Percentiles rank a stretch among this genome's conserved stretches.
Conservation (phyloP, 257 asterid genomes). For the Penstemon eatonii region DNA sequence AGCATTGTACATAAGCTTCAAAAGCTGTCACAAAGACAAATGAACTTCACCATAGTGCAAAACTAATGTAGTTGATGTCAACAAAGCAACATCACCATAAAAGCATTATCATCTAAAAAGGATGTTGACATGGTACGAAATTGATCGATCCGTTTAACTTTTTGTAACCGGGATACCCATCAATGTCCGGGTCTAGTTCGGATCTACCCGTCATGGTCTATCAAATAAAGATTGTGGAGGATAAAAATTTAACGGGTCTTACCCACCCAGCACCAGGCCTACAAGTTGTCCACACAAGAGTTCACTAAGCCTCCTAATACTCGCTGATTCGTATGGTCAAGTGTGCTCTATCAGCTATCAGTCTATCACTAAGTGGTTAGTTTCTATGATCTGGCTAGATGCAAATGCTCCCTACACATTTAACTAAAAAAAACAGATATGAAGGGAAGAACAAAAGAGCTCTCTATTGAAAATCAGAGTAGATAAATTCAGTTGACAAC, state of each 20-base stretch:
- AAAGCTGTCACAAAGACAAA: conserved; percentile 46
- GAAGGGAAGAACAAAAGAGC: conserved; percentile 1
- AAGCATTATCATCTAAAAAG: background rate
- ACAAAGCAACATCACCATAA: background rate
- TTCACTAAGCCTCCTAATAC: background rate
- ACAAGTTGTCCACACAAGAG: background rate
- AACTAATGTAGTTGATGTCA: background rate
- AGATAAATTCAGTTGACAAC: conserved; percentile 16
- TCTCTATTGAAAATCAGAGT: background rate
- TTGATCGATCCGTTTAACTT: too few relatives aligned
- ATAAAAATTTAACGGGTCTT: too few relatives aligned
- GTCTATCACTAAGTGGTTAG: background rate
- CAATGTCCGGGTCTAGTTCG: too few relatives aligned
- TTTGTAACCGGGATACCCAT: too few relatives aligned
- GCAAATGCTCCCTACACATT: conserved; percentile 18
- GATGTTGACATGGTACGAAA: too few relatives aligned
- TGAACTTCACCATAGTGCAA: conserved; percentile 13
- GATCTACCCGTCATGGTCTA: too few relatives aligned
- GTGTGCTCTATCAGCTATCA: background rate
- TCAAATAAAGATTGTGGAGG: too few relatives aligned
- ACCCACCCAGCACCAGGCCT: too few relatives aligned
- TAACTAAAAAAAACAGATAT: conserved; percentile 1
- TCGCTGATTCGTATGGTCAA: conserved; percentile 1
- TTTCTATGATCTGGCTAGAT: background rate
- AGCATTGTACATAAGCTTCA: conserved; percentile 92